phyloP scores from a whole-genome alignment of 306 rosid genomes.

The Begonia peltatifolia region DNA sequence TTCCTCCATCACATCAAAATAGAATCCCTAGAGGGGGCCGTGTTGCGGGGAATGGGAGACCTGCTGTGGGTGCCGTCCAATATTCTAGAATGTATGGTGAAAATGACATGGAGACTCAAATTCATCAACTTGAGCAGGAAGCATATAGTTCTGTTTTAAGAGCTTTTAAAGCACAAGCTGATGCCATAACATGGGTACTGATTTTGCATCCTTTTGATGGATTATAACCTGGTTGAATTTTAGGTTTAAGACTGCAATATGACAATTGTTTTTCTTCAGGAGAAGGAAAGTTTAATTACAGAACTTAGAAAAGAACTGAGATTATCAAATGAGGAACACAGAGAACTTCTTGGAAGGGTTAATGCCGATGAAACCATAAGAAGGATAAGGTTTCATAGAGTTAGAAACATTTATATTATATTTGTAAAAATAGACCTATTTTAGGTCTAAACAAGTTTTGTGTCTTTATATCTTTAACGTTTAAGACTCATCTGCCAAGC shows the following conservation, averaged over 20 bases:
- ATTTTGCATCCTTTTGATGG: constrained; percentile 6
- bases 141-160: constrained; percentile 90
- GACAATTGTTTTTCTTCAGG: constrained; percentile 33
- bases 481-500: constrained; percentile 5
- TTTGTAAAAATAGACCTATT: background rate
- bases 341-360: constrained; percentile 76
- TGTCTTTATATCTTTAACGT: background rate
- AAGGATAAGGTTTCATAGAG: constrained; percentile 42
- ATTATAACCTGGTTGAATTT: no score
- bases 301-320: constrained; percentile 97
- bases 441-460: constrained; percentile 3
- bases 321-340: constrained; percentile 93
- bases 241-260: no score
- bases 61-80: constrained; percentile 37
- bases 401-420: background rate
- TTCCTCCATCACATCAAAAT: constrained; percentile 18
- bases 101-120: constrained; percentile 76
- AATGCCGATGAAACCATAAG: constrained; percentile 73
- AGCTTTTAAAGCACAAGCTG: constrained; percentile 94
- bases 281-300: constrained; percentile 92
- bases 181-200: constrained; percentile 89
- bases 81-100: constrained; percentile 27
- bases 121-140: constrained; percentile 87
- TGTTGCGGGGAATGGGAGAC: constrained; percentile 27
- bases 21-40: constrained; percentile 40